Conservation (phyloP, 306 rosid genomes). For the Pterocarpus santalinus region DNA sequence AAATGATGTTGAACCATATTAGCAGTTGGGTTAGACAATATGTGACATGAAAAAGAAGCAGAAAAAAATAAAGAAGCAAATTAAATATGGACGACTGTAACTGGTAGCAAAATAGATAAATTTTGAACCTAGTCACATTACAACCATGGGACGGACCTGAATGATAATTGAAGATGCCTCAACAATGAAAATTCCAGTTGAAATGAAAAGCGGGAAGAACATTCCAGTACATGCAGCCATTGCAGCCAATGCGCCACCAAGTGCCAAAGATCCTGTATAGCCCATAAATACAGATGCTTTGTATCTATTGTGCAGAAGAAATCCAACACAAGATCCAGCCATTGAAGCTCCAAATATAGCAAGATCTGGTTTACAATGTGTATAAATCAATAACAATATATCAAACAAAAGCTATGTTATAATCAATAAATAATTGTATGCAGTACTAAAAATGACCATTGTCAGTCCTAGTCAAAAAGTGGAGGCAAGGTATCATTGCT, state of each 20-base stretch:
- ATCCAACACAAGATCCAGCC: constrained; percentile 99
- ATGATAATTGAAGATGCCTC: constrained; percentile 78
- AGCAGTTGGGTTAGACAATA: no score
- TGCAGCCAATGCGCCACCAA: constrained; percentile 94
- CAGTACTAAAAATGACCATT: constrained; percentile 23
- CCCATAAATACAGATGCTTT: constrained; percentile 95
- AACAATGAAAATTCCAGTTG: constrained; percentile 76
- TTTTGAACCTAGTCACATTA: background rate
- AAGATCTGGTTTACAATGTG: constrained; percentile 69
- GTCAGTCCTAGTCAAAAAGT: constrained; percentile 21
- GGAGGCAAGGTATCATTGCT: constrained; percentile 10
- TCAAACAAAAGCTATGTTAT: constrained; percentile 34
- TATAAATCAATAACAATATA: constrained; percentile 32
- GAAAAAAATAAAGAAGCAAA: background rate
- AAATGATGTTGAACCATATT: no score
- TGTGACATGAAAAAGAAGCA: background rate
- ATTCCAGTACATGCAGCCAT: constrained; percentile 97
- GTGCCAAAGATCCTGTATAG: constrained; percentile 88
- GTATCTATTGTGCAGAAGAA: constrained; percentile 92
- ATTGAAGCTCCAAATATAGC: constrained; percentile 96
- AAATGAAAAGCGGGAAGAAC: constrained; percentile 87
- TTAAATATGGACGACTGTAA: background rate
- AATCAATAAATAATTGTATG: constrained; percentile 20
- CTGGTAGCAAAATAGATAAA: no score
- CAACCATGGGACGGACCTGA: constrained; percentile 63